Base-by-base conservation (phyloP, 192 early-diverging fungal species). In the Rhizoclosmatium sp. region DNA sequence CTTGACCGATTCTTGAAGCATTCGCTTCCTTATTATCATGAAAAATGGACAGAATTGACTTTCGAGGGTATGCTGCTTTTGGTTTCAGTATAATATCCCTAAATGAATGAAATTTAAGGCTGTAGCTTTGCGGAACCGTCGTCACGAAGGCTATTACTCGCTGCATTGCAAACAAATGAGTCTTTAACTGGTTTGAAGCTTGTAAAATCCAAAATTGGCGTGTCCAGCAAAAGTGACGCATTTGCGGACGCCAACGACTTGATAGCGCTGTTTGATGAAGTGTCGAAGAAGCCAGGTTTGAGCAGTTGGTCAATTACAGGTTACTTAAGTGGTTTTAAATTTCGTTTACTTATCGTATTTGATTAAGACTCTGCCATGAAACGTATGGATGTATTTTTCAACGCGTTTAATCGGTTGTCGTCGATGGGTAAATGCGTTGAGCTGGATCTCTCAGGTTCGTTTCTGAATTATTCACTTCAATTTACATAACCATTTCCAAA, bases 171-270 rank as follows among this genome's bases (percentile, higher is more conserved):
- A n/a, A n/a, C n/a, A n/a, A n/a, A n/a, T n/a, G n/a, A n/a, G n/a
- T n/a, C n/a, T n/a, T n/a, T n/a, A 56, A 56, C 54, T 56, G 54
- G 54, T 19, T 56, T 56, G 54, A 56, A 56, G n/a, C n/a, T n/a
- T n/a, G n/a, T n/a, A n/a, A n/a, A n/a, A n/a, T n/a, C n/a, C n/a
- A n/a, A n/a, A n/a, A n/a, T n/a, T n/a, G n/a, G n/a, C n/a, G n/a
- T n/a, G n/a, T n/a, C n/a, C n/a, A n/a, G n/a, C n/a, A n/a, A n/a
- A n/a, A n/a, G n/a, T n/a, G n/a, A n/a, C n/a, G n/a, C n/a, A n/a
- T n/a, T n/a, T n/a, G n/a, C n/a, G n/a, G n/a, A n/a, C 54, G 19
- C 7, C 7, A 19, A 56, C 19, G 54, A 56, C 54, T 56, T 56
- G 54, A 56, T 56, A 7, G 19, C 7, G 7, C 54, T 56, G 54